phyloP scores from a whole-genome alignment of 2,329 filamentous ascomycete species.

The Teratosphaeriaceae sp. region DNA sequence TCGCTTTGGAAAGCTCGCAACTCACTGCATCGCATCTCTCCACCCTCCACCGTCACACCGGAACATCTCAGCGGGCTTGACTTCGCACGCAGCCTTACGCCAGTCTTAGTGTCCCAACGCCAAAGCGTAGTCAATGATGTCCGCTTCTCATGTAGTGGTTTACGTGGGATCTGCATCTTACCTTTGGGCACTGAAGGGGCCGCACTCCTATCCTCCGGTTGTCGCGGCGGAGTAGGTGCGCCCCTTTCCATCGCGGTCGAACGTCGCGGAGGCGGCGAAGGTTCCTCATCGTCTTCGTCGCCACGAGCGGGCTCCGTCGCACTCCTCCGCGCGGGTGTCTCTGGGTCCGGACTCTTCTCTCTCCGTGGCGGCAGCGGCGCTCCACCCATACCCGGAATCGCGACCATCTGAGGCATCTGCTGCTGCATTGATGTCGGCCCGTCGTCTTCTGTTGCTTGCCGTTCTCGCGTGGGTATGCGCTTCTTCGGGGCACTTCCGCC shows the following conservation, averaged over 20 bases:
- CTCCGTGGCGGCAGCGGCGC: slow-evolving; percentile 52
- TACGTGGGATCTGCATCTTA: slow-evolving; percentile 34
- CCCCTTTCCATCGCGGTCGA: slow-evolving; percentile 31
- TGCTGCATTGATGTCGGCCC: slow-evolving; percentile 12
- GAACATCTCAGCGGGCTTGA: background rate
- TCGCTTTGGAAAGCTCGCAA: slow-evolving; percentile 2
- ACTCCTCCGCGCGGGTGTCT: slow-evolving; percentile 33
- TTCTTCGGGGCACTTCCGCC: slow-evolving; percentile 36
- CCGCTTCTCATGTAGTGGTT: slow-evolving; percentile 2
- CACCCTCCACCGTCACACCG: background rate
- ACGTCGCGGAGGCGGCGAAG: slow-evolving; percentile 32
- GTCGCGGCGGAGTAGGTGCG: slow-evolving; percentile 36
- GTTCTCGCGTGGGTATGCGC: slow-evolving; percentile 38
- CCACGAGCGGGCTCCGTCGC: slow-evolving; percentile 35
- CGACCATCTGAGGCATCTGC: slow-evolving; percentile 34
- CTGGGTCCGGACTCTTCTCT: slow-evolving; percentile 43
- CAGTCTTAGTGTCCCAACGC: background rate
- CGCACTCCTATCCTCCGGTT: slow-evolving; percentile 29
- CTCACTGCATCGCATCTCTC: slow-evolving; percentile 1
- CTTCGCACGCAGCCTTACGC: background rate
- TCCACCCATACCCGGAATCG: slow-evolving; percentile 44
- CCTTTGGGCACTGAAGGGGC: slow-evolving; percentile 44
- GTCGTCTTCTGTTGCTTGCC: slow-evolving; percentile 30
- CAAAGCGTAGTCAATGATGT: background rate
- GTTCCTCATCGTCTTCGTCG: slow-evolving; percentile 48